Evolutionary conservation across 331 rosid genomes (phyloP), one percentile per base, ranked within the genome.

Genomic region (Malus hybrid): DNA sequence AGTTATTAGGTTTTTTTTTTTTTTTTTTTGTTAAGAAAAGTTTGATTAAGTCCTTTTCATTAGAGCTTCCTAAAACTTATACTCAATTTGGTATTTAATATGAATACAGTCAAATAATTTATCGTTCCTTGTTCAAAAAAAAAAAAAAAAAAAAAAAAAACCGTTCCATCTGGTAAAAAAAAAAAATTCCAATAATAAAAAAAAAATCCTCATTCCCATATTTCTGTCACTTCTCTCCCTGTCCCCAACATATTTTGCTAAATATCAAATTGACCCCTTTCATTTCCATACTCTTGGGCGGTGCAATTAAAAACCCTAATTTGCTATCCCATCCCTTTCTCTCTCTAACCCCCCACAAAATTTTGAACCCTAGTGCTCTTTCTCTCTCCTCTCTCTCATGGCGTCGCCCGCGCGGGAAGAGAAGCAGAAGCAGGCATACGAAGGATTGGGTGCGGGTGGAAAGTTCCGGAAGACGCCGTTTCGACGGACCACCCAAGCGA

Each of bases 401-500:
- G 84, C 83, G 76, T 85, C 96, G 85, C 87, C 59, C 54, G 68
- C 87, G 82, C 86, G 90, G 76, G 90, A 93, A 72, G 91, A 82
- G 78, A 86, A 84, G 56, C 83, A 91, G 73, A 88, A 79, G 77
- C 88, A 87, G 67, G 82, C 81, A 13, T 90, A 86, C 85, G 93
- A 83, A 82, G 90, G 86, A 57, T 65, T 70, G 34, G 90, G 96
- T 24, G 77, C 88, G 13, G 97, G 99, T 34, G 99, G 99, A 19
- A 94, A 94, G 88, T 90, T 94, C 29, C 90, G 89, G 55, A 94
- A 89, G 83, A 79, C 87, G 46, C 93, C 93, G 27, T 77, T 81
- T n/a, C 80, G 95, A 31, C 82, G 85, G 83, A 24, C 67, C 77
- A 65, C 80, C 6, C 96, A 87, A 33, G 27, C 91, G 78, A 93